A percentile compares a stretch with the other conserved stretches of the same genome.
phyloP scores from a whole-genome alignment of 441 rosid genomes.

The Arabidopsis hybrid region DNA sequence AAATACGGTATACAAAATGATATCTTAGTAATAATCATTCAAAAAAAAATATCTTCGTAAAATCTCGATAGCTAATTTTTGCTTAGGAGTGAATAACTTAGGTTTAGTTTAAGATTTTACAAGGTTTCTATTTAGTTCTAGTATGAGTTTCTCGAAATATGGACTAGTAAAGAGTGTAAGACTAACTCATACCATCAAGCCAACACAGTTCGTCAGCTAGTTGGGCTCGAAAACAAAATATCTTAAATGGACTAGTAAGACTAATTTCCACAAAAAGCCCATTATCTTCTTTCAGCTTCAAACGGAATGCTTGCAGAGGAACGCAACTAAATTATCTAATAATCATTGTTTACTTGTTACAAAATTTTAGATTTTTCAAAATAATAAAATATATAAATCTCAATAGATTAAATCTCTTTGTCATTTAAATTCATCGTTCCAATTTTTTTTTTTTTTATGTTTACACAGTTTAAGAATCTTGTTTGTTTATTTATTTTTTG shows the following conservation, averaged over 20 bases:
- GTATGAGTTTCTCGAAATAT: background rate
- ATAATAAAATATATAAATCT: too few relatives aligned
- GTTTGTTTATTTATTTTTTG: background rate
- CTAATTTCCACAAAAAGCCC: conserved; percentile 14
- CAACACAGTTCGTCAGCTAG: background rate
- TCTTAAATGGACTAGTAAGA: background rate
- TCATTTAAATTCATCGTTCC: background rate
- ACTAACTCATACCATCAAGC: too few relatives aligned
- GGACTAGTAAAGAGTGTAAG: too few relatives aligned
- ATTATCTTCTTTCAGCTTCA: background rate
- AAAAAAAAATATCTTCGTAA: too few relatives aligned
- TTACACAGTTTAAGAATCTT: background rate
- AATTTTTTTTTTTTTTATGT: background rate
- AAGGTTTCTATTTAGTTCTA: background rate
- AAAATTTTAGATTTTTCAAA: too few relatives aligned
- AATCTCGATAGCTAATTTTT: too few relatives aligned
- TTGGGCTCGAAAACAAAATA: background rate
- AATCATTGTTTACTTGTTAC: too few relatives aligned
- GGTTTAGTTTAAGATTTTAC: background rate
- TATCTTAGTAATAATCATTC: too few relatives aligned
- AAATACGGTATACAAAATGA: too few relatives aligned
- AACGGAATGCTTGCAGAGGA: background rate
- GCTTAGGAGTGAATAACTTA: too few relatives aligned
- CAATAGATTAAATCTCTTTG: too few relatives aligned
- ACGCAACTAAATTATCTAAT: too few relatives aligned